Evolutionary conservation across 768 basidiomycete genomes (phyloP), one percentile per base, ranked within the genome.

Genomic region (Lactarius akahatsu): DNA sequence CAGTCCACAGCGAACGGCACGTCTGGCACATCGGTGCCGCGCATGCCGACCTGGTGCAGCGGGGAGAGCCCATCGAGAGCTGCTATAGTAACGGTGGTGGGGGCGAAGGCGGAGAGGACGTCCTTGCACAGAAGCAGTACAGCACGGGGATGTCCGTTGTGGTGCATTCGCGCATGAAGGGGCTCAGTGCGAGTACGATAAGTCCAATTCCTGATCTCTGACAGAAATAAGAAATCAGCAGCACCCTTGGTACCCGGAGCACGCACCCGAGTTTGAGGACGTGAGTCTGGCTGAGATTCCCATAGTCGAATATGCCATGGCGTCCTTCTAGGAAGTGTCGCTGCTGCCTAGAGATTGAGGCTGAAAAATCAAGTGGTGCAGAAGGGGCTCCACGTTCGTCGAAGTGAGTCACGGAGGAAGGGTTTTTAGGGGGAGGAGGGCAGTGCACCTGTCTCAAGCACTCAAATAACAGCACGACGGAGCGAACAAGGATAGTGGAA

Each of bases 251-350:
- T 4, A 10, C 55, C 54, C 38, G 58, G 9, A 26, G 34, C 34
- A 60, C 79, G 66, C 66, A 91, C 91, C n/a, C 91, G 16, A 94
- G 83, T 74, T 94, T 92, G 30, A 93, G 75, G 34, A 92, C 78
- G 72, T 83, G 82, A 7, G 81, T 77, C 7, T 78, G 69, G 30
- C 74, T 71, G 16, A 94, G 77, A 9, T 61, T 59, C 11, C 76
- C 73, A 9, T 74, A 71, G 67, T 84, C 73, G 36, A 94, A 30
- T 30, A 4, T 3, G 30, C 4, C 30, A 30, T 30, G 30, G 30
- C 30, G 30, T 28, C 30, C 30, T 3, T 4, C n/a, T 30, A 3
- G 30, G 3, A 30, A 30, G 3, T 30, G 30, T 30, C 30, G n/a
- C n/a, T n/a, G n/a, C n/a, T n/a, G n/a, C n/a, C n/a, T n/a, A n/a